These are phyloP conservation scores for Hypomontagnella submonticulosa DNA, from an alignment of 495 filamentous ascomycete genomes.

Conservation along the genomic window DNA sequence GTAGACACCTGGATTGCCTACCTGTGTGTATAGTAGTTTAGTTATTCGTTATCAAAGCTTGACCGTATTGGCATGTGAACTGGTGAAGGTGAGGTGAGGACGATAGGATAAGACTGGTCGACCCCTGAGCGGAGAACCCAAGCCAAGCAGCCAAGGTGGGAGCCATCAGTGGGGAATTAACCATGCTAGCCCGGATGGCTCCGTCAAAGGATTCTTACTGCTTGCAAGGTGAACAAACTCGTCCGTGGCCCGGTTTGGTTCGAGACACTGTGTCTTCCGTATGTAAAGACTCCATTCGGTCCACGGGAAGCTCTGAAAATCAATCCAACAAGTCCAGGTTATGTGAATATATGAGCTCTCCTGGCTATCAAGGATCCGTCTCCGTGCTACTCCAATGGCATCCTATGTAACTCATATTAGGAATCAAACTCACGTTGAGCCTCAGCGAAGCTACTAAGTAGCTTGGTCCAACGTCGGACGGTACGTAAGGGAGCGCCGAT, in stretches of 20 bases:
- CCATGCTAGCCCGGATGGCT: constrained; percentile 33
- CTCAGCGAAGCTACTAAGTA: constrained; percentile 30
- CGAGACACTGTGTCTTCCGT: background rate
- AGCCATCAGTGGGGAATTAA: constrained; percentile 38
- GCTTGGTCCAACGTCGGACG: constrained; percentile 21
- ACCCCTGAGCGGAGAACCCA: constrained; percentile 35
- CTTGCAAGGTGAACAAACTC: constrained; percentile 27
- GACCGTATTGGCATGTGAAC: constrained; percentile 40
- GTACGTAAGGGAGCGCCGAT: constrained; percentile 8
- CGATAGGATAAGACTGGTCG: constrained; percentile 29
- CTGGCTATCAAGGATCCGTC: constrained; percentile 4
- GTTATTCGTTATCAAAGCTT: constrained; percentile 12
- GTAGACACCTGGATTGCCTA: constrained; percentile 4
- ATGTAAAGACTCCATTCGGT: constrained; percentile 14
- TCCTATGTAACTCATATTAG: constrained; percentile 2
- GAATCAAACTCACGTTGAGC: constrained; percentile 27
- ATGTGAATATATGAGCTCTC: constrained; percentile 7
- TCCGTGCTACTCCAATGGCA: constrained; percentile 10
- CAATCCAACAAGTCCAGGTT: too few species aligned
- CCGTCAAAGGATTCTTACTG: constrained; percentile 32
- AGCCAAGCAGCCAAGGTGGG: constrained; percentile 23
- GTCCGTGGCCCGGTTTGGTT: constrained; percentile 9
- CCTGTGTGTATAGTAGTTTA: constrained; percentile 5
- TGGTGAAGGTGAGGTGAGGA: constrained; percentile 26
- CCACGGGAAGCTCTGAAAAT: background rate